Evolutionary conservation across 2,329 filamentous ascomycete species (phyloP).

Genomic region (Sporothrix luriei): DNA sequence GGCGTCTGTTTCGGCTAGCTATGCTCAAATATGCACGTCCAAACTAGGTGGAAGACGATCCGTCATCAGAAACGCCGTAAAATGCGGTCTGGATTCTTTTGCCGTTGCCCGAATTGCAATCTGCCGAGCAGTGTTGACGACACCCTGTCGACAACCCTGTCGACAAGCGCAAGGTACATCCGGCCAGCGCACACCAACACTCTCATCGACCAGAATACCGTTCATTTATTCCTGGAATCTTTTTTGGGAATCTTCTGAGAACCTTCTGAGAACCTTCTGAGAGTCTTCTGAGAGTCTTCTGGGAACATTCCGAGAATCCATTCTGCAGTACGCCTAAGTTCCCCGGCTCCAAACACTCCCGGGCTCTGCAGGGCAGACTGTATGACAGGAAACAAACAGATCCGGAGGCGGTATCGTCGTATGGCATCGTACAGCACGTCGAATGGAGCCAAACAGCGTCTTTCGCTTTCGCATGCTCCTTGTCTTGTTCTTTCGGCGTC

Average conservation of each 20-base stretch:
- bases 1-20: constrained; percentile 10
- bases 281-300: too few relatives aligned
- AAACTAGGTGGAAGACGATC: not conserved
- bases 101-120: not conserved
- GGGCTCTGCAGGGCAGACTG: constrained; percentile 17
- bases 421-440: not conserved
- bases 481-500: not conserved
- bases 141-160: too few relatives aligned
- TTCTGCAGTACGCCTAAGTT: not conserved
- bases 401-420: constrained; percentile 14
- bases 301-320: too few relatives aligned
- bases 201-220: not conserved
- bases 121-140: not conserved
- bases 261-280: too few relatives aligned
- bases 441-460: not conserved
- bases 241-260: not conserved
- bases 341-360: constrained; percentile 3
- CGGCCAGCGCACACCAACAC: not conserved
- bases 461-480: too few relatives aligned
- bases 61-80: not conserved
- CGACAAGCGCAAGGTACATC: too few relatives aligned
- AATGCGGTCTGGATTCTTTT: constrained; percentile 3
- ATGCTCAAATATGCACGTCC: not conserved
- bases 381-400: constrained; percentile 14
- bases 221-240: constrained; percentile 20